Conservation (phyloP, 2,329 filamentous ascomycete species). For the Pyrenochaeta sp. region DNA sequence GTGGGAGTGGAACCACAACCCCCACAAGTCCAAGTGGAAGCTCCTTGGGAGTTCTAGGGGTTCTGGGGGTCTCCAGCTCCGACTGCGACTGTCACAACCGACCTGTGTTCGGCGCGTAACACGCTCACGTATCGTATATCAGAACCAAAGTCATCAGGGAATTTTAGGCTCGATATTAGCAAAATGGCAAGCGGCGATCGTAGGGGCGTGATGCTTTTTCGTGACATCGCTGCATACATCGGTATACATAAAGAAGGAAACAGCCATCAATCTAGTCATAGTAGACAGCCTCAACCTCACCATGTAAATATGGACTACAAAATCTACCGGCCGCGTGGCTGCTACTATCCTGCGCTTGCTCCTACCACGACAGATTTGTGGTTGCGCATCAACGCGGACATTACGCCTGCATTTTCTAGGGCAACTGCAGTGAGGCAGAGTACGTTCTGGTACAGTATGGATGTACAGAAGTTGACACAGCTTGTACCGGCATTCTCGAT, state of each 20-base stretch:
- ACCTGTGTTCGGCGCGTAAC: constrained; percentile 56
- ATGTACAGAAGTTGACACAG: constrained; percentile 44
- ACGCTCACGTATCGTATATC: constrained; percentile 54
- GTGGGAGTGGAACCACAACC: constrained; percentile 71
- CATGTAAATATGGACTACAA: constrained; percentile 41
- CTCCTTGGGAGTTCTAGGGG: constrained; percentile 40
- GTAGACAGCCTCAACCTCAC: constrained; percentile 53
- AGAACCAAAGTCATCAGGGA: constrained; percentile 56
- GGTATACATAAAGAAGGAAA: constrained; percentile 55
- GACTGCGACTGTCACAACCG: constrained; percentile 62
- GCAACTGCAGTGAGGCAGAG: constrained; percentile 29
- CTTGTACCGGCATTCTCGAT: constrained; percentile 43
- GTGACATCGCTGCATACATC: constrained; percentile 63
- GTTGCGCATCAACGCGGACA: constrained; percentile 46
- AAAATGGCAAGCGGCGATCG: constrained; percentile 62
- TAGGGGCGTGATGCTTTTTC: constrained; percentile 62
- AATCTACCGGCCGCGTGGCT: constrained; percentile 39
- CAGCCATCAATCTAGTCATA: constrained; percentile 43
- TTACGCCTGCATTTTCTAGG: constrained; percentile 44
- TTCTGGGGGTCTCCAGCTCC: constrained; percentile 53
- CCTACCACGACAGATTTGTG: constrained; percentile 37
- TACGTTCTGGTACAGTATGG: constrained; percentile 49
- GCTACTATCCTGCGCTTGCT: constrained; percentile 27
- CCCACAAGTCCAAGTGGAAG: too few species aligned
- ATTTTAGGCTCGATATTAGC: constrained; percentile 60